Conservation (phyloP, 208 protist species). For the Acanthamoeba sp. region DNA sequence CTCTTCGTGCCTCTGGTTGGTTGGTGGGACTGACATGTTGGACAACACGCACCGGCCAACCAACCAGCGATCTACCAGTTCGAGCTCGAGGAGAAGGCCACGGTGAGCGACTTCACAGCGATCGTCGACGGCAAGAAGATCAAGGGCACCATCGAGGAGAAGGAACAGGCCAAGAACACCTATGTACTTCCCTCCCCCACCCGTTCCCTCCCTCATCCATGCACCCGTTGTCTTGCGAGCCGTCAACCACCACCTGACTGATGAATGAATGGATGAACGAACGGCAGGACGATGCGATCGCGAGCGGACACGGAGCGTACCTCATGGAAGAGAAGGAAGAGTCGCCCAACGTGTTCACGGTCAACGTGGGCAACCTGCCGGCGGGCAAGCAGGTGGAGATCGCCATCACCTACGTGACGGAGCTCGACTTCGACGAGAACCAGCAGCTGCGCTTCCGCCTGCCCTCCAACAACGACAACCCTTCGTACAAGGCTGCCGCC, state of each 20-base stretch:
- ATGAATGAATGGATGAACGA: no score
- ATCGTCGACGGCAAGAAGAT: slow-evolving; percentile 87
- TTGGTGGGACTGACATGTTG: no score
- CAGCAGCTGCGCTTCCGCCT: neutral
- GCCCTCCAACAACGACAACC: slow-evolving; percentile 22
- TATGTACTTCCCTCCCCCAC: slow-evolving; percentile 67
- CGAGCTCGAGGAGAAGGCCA: slow-evolving; percentile 85
- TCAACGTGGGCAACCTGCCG: slow-evolving; percentile 78
- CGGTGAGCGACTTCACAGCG: slow-evolving; percentile 88
- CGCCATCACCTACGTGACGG: slow-evolving; percentile 73
- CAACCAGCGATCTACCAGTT: slow-evolving; percentile 83
- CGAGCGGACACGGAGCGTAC: slow-evolving; percentile 76
- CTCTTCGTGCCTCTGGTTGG: no score
- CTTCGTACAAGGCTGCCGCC: neutral
- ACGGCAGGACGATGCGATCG: slow-evolving; percentile 74
- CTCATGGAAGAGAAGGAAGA: slow-evolving; percentile 71
- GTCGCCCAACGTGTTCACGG: slow-evolving; percentile 73
- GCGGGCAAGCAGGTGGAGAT: slow-evolving; percentile 68
- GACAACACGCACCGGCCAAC: no score
- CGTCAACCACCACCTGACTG: no score
- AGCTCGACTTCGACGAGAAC: slow-evolving; percentile 57
- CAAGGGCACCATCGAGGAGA: slow-evolving; percentile 85
- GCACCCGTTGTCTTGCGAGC: no score
- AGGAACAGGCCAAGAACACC: slow-evolving; percentile 82
- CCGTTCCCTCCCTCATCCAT: neutral